phyloP scores from a whole-genome alignment of 139 green algal genomes.

The Chlorella sp. region DNA sequence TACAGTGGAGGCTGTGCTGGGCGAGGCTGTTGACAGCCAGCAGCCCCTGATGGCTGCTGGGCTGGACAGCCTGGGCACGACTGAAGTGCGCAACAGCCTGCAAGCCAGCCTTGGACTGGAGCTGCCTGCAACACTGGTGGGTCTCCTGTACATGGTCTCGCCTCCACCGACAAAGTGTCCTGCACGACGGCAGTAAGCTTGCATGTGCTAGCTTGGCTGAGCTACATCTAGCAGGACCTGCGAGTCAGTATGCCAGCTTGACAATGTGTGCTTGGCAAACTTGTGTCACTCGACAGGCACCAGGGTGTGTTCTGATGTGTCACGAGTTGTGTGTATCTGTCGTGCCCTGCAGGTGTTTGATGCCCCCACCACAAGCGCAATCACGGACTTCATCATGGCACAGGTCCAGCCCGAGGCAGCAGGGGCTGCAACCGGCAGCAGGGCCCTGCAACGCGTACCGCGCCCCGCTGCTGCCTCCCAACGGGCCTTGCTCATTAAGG shows the following conservation, averaged over 20 bases:
- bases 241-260: not conserved
- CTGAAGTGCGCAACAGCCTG: slow-evolving; percentile 56
- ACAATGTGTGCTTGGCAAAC: too few species aligned
- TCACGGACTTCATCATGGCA: too few species aligned
- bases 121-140: slow-evolving; percentile 61
- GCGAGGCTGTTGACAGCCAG: slow-evolving; percentile 15
- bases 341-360: slow-evolving; percentile 25
- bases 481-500: too few species aligned
- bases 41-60: slow-evolving; percentile 48
- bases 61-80: slow-evolving; percentile 68
- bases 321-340: slow-evolving; percentile 3
- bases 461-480: too few species aligned
- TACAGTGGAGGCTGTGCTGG: slow-evolving; percentile 12
- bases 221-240: not conserved
- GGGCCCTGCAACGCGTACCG: too few species aligned
- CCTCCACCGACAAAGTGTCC: too few species aligned
- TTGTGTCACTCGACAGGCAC: not conserved
- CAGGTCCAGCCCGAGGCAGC: too few species aligned
- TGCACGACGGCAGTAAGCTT: too few species aligned
- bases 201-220: too few species aligned
- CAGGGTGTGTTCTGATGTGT: not conserved
- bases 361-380: too few species aligned
- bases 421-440: too few species aligned
- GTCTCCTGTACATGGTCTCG: too few species aligned
- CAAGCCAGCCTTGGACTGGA: slow-evolving; percentile 37